A percentile compares a stretch with the other conserved stretches of the same genome.
phyloP scores from a whole-genome alignment of 148 eudicot genomes.

The Dysphania ambrosioides region DNA sequence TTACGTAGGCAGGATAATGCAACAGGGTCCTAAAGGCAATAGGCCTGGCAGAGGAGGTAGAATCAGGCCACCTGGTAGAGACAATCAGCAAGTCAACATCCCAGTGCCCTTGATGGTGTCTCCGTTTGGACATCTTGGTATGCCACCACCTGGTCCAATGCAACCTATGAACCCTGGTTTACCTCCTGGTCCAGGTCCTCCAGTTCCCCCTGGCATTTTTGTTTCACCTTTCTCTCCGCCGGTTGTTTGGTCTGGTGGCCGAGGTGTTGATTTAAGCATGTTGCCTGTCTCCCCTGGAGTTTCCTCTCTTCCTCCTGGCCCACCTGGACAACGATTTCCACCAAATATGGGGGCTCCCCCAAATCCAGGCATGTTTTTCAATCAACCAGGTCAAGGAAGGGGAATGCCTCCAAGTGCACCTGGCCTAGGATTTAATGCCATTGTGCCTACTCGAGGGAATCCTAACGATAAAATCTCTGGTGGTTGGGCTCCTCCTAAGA shows the following conservation, averaged over 20 bases:
- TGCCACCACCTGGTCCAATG: constrained; percentile 82
- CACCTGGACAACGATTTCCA: constrained; percentile 62
- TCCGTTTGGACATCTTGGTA: constrained; percentile 81
- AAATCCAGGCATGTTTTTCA: constrained; percentile 55
- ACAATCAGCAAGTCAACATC: constrained; percentile 56
- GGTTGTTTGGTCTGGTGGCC: constrained; percentile 77
- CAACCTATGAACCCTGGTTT: constrained; percentile 62
- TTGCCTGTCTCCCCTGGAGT: constrained; percentile 62
- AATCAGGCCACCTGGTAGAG: constrained; percentile 67
- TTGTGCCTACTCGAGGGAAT: constrained; percentile 54
- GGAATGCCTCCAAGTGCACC: constrained; percentile 52
- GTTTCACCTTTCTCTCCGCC: constrained; percentile 82
- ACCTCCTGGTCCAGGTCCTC: constrained; percentile 78
- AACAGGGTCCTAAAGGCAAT: constrained; percentile 55
- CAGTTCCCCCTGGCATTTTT: constrained; percentile 67
- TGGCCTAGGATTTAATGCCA: constrained; percentile 54
- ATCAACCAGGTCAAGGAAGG: constrained; percentile 69
- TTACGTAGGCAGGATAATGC: constrained; percentile 36
- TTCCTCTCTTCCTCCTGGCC: constrained; percentile 60
- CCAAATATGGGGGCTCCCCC: constrained; percentile 63
- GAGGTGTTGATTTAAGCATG: constrained; percentile 71
- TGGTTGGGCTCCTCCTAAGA: constrained; percentile 65
- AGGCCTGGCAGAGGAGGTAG: constrained; percentile 75
- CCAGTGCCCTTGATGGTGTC: constrained; percentile 68
- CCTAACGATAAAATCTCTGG: constrained; percentile 59